These are phyloP conservation scores for Brettanomyces nanus DNA, from an alignment of 805 yeast species.

Conservation along the genomic window DNA sequence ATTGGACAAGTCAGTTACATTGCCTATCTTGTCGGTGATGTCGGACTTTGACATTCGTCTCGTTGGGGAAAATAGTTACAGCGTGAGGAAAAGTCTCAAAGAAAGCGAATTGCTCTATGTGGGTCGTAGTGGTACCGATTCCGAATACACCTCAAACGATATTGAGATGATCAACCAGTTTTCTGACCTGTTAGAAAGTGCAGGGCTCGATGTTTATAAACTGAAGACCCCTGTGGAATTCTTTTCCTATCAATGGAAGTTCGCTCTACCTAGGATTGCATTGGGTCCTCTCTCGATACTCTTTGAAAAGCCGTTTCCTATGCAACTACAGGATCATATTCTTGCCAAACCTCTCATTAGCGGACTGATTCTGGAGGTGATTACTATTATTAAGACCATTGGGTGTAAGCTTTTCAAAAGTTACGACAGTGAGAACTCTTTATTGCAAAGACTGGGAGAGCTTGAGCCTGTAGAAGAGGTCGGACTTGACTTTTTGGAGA, in stretches of 20 bases:
- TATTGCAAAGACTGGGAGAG: constrained; percentile 46
- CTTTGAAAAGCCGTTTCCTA: constrained; percentile 64
- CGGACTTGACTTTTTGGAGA: constrained; percentile 30
- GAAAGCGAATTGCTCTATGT: constrained; percentile 40
- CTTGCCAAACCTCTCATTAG: constrained; percentile 79
- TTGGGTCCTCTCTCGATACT: constrained; percentile 69
- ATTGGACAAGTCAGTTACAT: constrained; percentile 18
- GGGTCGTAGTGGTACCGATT: constrained; percentile 33
- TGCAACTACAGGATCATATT: constrained; percentile 51
- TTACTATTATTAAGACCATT: constrained; percentile 68
- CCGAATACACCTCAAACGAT: constrained; percentile 35
- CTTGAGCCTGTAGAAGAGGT: constrained; percentile 29
- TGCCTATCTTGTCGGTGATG: constrained; percentile 48
- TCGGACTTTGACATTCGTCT: constrained; percentile 51
- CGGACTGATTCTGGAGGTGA: constrained; percentile 70
- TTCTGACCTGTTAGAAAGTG: constrained; percentile 29
- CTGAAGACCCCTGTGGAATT: constrained; percentile 48
- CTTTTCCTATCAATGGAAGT: constrained; percentile 74
- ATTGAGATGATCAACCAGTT: constrained; percentile 29
- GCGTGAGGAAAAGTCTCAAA: constrained; percentile 29
- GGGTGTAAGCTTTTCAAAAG: constrained; percentile 65
- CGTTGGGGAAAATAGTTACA: constrained; percentile 25
- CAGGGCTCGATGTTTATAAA: constrained; percentile 39
- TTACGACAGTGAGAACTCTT: constrained; percentile 55
- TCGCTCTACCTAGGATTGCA: constrained; percentile 70